Evolutionary conservation across 768 basidiomycete species (phyloP), one percentile per base, ranked within the genome.

Genomic region (Sistotremastrum niveocremeum): DNA sequence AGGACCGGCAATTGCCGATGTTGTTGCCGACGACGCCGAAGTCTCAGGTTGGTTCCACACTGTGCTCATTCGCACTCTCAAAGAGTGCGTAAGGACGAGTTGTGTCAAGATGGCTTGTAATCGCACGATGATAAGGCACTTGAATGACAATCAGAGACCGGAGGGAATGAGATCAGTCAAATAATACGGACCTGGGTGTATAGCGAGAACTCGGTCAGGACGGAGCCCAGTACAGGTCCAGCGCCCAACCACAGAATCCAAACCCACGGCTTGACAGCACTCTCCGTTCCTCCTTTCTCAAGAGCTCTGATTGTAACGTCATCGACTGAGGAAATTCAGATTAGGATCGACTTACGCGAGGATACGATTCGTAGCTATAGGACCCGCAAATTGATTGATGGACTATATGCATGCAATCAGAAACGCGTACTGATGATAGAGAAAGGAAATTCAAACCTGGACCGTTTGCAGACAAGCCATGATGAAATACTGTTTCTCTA

Each of bases 261-360:
- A 6, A 76, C 64, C 63, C 71, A 71, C 0, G 74, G 73, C n/a
- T 64, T 60, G 42, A 71, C 49, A 5, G 52, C 51, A 7, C 66
- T 59, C 28, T 52, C 58, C 40, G 64, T 49, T 3, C 66, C 68
- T 30, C 57, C 53, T 20, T 50, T 60, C 49, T 71, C 66, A 28
- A 70, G 52, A 64, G 45, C 54, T 57, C 37, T 52, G 44, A 34
- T n/a, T 9, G 46, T 12, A 11, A 28, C 20, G 12, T n/a, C 36
- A 35, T 10, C 40, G 7, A 6, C 31, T 36, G 1, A 40, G 7
- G 20, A 2, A 31, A 29, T 35, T 28, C 39, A 11, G n/a, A 34
- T 10, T 33, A 34, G 32, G 9, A 8, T 32, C 20, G 20, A 46
- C 58, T 41, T 56, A 66, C 66, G 43, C 50, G n/a, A 70, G 57